A percentile compares a stretch with the other conserved stretches of the same genome.
Evolutionary conservation across 257 asterid species (phyloP).

Genomic region (Knoxia roxburghii): DNA sequence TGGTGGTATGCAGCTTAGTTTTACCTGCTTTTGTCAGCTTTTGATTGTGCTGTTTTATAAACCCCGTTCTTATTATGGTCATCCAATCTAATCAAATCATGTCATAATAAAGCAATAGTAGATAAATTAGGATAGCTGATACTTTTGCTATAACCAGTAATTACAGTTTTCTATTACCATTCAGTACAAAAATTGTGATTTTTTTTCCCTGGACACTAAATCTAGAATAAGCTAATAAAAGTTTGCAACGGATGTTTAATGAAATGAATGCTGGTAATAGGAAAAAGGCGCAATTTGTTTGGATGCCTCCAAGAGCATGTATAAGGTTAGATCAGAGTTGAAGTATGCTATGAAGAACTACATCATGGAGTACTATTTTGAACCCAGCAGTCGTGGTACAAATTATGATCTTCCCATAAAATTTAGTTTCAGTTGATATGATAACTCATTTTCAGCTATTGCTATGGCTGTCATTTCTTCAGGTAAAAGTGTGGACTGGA

Average conservation of each 20-base stretch:
- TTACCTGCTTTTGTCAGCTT: slow-evolving; percentile 3
- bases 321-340: slow-evolving; percentile 71
- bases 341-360: slow-evolving; percentile 70
- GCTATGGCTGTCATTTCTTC: slow-evolving; percentile 21
- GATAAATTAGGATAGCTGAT: neutral
- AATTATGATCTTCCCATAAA: slow-evolving; percentile 8
- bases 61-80: neutral
- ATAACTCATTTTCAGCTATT: slow-evolving; percentile 14
- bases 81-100: neutral
- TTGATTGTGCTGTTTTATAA: neutral
- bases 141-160: neutral
- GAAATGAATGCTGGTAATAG: slow-evolving; percentile 32
- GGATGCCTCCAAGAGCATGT: slow-evolving; percentile 48
- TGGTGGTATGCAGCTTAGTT: slow-evolving; percentile 45
- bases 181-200: neutral
- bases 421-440: slow-evolving; percentile 11
- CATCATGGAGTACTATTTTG: slow-evolving; percentile 75
- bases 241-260: neutral
- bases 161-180: neutral
- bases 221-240: neutral
- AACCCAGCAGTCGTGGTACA: slow-evolving; percentile 46
- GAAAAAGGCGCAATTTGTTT: slow-evolving; percentile 56
- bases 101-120: neutral
- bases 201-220: neutral
- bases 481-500: slow-evolving; percentile 71